A percentile compares a stretch with the other conserved stretches of the same genome.
Conservation (phyloP, 495 filamentous ascomycete species). For the Aspergillus conjunctus region DNA sequence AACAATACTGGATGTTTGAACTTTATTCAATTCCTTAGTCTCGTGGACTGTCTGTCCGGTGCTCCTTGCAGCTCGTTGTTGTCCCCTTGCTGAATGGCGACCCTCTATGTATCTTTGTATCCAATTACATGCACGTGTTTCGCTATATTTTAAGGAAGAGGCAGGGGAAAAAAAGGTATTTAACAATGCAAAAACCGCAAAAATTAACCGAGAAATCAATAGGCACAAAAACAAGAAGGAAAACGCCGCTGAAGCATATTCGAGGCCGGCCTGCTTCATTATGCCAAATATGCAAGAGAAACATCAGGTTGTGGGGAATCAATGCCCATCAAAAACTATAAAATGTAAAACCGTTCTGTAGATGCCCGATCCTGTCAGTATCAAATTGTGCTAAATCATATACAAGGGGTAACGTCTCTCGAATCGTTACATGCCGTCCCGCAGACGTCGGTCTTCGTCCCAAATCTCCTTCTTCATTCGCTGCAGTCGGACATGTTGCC, state of each 20-base stretch:
- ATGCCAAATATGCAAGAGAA: conserved; percentile 18
- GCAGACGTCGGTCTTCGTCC: conserved; percentile 43
- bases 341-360: conserved; percentile 18
- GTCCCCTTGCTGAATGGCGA: conserved; percentile 19
- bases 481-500: conserved; percentile 62
- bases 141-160: background rate
- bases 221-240: conserved; percentile 11
- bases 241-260: conserved; percentile 13
- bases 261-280: background rate
- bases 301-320: conserved; percentile 5
- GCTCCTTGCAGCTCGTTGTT: conserved; percentile 16
- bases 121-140: conserved; percentile 21
- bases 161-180: background rate
- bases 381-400: conserved; percentile 13
- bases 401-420: conserved; percentile 13
- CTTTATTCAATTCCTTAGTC: conserved; percentile 12
- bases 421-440: conserved; percentile 25
- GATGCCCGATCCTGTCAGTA: conserved; percentile 12
- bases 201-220: background rate
- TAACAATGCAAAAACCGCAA: conserved; percentile 20
- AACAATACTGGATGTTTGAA: background rate
- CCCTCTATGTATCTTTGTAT: conserved; percentile 24
- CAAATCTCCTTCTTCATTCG: conserved; percentile 70
- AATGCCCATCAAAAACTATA: conserved; percentile 10
- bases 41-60: conserved; percentile 1